Base-by-base conservation (phyloP, 306 rosid species). In the Vicia villosa region DNA sequence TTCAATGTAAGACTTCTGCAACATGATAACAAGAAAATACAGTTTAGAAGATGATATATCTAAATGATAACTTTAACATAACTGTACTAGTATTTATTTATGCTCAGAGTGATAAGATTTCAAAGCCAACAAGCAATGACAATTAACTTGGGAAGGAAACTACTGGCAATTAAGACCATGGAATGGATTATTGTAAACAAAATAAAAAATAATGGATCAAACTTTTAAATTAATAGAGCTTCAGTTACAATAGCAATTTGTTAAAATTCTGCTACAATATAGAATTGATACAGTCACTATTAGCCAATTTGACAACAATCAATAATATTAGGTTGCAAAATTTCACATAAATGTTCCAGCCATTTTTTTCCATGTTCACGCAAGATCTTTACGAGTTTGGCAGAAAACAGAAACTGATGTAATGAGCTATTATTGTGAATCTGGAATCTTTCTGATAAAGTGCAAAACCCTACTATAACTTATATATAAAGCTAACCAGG, bases 1-100 rank as follows among this genome's bases (percentile, higher is more conserved):
- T 21, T 84, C 95, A 30, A 89, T 14, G 62, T 92, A 92, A 13
- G 91, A 83, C 50, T 58, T 82, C 96, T 86, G 81, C 1, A 58
- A 62, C 15, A 57, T 10, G 66, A 82, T 7, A 80, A 60, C 26
- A 41, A 70, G 11, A 60, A 32, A 50, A 49, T 28, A 46, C 45
- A 28, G 41, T 24, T 54, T 9, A 69, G 32, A 46, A 37, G 10
- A 66, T 16, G 20, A 32, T 9, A 75, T 0, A 51, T 16, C 43
- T 40, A 8, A 22, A 61, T 6, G 10, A 32, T 11, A 55, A 70
- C 42, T 59, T n/a, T 6, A 46, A 42, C 54, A 62, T 28, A 55
- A 51, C 2, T 49, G 65, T 4, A n/a, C n/a, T n/a, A n/a, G n/a
- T n/a, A 77, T 36, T 13, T 43, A 26, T 36, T 22, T 52, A 57